Percentiles rank a stretch among this genome's conserved stretches.
Evolutionary conservation across 2,329 filamentous ascomycete species (phyloP).

Genomic region (Zasmidium citrigriseum): DNA sequence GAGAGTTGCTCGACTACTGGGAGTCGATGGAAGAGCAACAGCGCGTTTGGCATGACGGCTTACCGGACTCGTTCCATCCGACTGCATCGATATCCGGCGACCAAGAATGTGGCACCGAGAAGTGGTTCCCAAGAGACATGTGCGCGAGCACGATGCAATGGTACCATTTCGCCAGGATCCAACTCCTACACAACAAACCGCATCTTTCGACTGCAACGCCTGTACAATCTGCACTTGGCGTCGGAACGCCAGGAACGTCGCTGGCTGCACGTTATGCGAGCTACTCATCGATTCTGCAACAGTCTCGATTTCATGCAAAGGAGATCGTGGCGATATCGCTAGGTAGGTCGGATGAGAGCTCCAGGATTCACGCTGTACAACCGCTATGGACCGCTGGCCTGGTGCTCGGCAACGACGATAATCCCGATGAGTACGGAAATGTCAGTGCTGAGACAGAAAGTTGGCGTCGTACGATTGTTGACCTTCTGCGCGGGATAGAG

Average conservation of each 20-base stretch:
- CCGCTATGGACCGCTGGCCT: slow-evolving; percentile 64
- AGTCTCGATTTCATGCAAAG: slow-evolving; percentile 58
- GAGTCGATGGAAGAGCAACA: slow-evolving; percentile 57
- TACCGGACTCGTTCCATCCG: slow-evolving; percentile 62
- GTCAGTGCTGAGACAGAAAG: slow-evolving; percentile 31
- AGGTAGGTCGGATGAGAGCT: slow-evolving; percentile 56
- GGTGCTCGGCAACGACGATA: slow-evolving; percentile 52
- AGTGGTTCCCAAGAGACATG: slow-evolving; percentile 65
- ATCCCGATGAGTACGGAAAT: slow-evolving; percentile 14
- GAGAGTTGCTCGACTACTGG: slow-evolving; percentile 55
- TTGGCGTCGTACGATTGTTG: slow-evolving; percentile 58
- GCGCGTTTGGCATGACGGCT: slow-evolving; percentile 59
- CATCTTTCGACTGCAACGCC: slow-evolving; percentile 50
- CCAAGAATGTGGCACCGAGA: slow-evolving; percentile 37
- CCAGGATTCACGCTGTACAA: slow-evolving; percentile 60
- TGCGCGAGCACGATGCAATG: slow-evolving; percentile 67
- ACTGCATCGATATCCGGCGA: slow-evolving; percentile 48
- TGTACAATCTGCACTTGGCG: neutral
- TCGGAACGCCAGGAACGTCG: slow-evolving; percentile 38
- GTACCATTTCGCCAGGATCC: slow-evolving; percentile 65
- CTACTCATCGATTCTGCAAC: slow-evolving; percentile 58
- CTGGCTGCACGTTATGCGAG: slow-evolving; percentile 57
- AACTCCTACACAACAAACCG: slow-evolving; percentile 62
- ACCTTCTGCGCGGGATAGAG: slow-evolving; percentile 60
- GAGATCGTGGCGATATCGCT: slow-evolving; percentile 64